These are phyloP conservation scores for Calophaca sinica DNA, from an alignment of 306 rosid species.

Conservation along the genomic window DNA sequence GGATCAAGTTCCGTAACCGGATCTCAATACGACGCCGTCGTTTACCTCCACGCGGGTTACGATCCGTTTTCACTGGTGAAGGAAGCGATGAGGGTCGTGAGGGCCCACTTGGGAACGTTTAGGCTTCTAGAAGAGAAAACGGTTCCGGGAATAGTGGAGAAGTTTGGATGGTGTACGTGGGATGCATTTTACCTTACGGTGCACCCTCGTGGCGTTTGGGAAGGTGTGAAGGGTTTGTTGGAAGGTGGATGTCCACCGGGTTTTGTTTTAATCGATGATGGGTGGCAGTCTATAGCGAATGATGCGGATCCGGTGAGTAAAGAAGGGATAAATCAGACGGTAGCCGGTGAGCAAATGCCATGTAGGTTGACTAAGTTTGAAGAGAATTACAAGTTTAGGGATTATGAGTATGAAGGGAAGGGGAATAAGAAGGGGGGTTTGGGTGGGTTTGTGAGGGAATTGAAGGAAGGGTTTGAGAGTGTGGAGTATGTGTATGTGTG, in stretches of 20 bases:
- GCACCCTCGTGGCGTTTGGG: constrained; percentile 73
- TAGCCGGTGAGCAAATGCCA: constrained; percentile 94
- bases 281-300: constrained; percentile 88
- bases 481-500: constrained; percentile 89
- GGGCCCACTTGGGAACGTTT: constrained; percentile 74
- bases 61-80: constrained; percentile 71
- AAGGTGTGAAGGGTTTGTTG: constrained; percentile 46
- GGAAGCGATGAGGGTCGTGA: constrained; percentile 69
- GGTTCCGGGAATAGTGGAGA: constrained; percentile 80
- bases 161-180: constrained; percentile 99
- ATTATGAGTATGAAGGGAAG: constrained; percentile 22
- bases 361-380: constrained; percentile 72
- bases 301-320: constrained; percentile 67
- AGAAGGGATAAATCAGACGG: constrained; percentile 76
- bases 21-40: constrained; percentile 48
- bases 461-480: constrained; percentile 69
- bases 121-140: constrained; percentile 75
- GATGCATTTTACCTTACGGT: constrained; percentile 93
- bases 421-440: constrained; percentile 55
- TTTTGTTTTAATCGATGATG: constrained; percentile 80
- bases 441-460: constrained; percentile 70
- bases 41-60: constrained; percentile 70
- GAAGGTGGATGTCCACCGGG: constrained; percentile 89
- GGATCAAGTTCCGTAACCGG: constrained; percentile 54
- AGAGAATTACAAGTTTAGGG: constrained; percentile 83